Base-by-base conservation (phyloP, 345 rosid species). In the Syzygium oleosum region DNA sequence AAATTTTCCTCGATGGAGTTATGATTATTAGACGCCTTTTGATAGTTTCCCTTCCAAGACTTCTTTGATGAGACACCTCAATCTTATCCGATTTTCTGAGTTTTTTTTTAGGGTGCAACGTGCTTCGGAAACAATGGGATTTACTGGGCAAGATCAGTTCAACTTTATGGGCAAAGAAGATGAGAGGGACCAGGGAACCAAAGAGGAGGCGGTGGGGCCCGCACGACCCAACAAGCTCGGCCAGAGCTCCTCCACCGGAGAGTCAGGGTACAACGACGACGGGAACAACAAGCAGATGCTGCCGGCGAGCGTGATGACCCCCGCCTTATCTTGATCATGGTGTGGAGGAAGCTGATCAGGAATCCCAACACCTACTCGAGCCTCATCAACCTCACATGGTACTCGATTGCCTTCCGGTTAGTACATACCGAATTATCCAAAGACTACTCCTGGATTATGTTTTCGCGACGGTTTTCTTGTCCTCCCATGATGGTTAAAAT, bases 351-450 rank as follows among this genome's bases (percentile, higher is more conserved):
- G 88, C 97, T 97, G 49, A 97, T 97, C 55, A 91, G 99, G 46
- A 97, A 96, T 88, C 98, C 99, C 87, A 97, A 96, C 92, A 96
- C 98, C 10, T 95, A 95, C 90, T 96, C 99, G 3, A 97, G 99
- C 90, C 95, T 96, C 25, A 88, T 95, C 52, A 98, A 95, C 46
- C 96, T 96, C 31, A 88, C 90, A 52, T 97, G 99, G 99, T 94
- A 98, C 85, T 94, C 96, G 53, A 90, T 97, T 88, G 93, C 98
- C 58, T 97, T 92, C 92, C 89, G 94, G 98, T 94, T 84, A 85
- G 34, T 61, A 27, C 68, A 61, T 12, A 27, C 17, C 8, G 0
- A 61, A n/a, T 27, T 61, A 61, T 61, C 34, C 31, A n/a, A 12
- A 5, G 34, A 61, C 9, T 12, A 15, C 34, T 61, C 34, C 12